Evolutionary conservation across 2,329 filamentous ascomycete genomes (phyloP).

Genomic region (Epicoccum nigrum): DNA sequence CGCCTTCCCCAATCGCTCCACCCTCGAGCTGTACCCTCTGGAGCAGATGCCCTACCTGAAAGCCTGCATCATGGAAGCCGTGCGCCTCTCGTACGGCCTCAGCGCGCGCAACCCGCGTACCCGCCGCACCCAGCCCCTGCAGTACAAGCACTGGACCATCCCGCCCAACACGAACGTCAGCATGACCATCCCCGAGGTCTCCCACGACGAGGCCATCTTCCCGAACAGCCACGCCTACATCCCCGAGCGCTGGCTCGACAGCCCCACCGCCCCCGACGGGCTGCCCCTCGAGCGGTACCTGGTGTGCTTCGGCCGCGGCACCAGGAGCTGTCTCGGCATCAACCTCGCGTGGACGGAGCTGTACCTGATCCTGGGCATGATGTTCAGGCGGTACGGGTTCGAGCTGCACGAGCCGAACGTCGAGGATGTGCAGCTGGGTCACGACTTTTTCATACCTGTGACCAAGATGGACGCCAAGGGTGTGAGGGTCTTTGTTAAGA

Average conservation of each 20-base stretch:
- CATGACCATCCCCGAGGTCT: slow-evolving; percentile 47
- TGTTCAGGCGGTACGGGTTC: slow-evolving; percentile 43
- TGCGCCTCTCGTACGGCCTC: slow-evolving; percentile 48
- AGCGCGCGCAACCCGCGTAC: slow-evolving; percentile 48
- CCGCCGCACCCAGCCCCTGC: slow-evolving; percentile 23
- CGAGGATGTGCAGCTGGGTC: slow-evolving; percentile 40
- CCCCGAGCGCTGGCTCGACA: slow-evolving; percentile 51
- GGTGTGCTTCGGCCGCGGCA: slow-evolving; percentile 51
- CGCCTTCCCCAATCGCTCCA: slow-evolving; percentile 34
- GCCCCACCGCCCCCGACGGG: slow-evolving; percentile 35
- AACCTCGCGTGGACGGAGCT: slow-evolving; percentile 46
- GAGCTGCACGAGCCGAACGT: slow-evolving; percentile 39
- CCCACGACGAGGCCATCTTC: slow-evolving; percentile 47
- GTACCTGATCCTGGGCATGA: slow-evolving; percentile 41
- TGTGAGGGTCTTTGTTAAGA: slow-evolving; percentile 40
- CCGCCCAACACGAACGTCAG: slow-evolving; percentile 46
- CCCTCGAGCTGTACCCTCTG: slow-evolving; percentile 30
- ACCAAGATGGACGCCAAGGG: slow-evolving; percentile 43
- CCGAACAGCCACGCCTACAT: slow-evolving; percentile 43
- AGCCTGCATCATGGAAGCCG: slow-evolving; percentile 40
- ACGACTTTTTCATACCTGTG: slow-evolving; percentile 50
- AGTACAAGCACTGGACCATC: slow-evolving; percentile 39
- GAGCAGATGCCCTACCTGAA: slow-evolving; percentile 38
- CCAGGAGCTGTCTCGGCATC: slow-evolving; percentile 51
- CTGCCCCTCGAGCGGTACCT: slow-evolving; percentile 49